Evolutionary conservation across 2,329 filamentous ascomycete genomes (phyloP).

Genomic region (Pestalotiopsis sp.): DNA sequence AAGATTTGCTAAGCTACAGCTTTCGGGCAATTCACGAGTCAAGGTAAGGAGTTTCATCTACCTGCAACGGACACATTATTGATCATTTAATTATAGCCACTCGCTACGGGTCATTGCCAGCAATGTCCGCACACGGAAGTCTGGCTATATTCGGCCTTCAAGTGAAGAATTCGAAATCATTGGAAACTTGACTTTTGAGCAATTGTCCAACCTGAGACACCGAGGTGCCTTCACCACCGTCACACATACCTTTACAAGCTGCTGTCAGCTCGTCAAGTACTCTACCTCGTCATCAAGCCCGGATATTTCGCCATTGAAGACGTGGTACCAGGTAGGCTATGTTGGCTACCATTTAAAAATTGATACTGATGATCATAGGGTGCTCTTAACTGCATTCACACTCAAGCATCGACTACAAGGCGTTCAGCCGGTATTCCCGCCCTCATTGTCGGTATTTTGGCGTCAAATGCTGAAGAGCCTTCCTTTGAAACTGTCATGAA

Average conservation of each 20-base stretch:
- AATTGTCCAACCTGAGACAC: conserved; percentile 83
- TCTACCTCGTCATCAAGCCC: conserved; percentile 33
- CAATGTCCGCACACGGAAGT: conserved; percentile 51
- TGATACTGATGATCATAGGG: conserved; percentile 44
- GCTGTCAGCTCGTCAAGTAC: conserved; percentile 69
- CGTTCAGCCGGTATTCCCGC: conserved; percentile 91
- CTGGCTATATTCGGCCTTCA: conserved; percentile 49
- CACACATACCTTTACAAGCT: conserved; percentile 81
- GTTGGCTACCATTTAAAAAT: not conserved
- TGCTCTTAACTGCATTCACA: conserved; percentile 70
- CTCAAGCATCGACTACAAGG: conserved; percentile 80
- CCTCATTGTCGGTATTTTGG: conserved; percentile 79
- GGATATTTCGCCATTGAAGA: conserved; percentile 53
- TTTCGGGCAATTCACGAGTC: conserved; percentile 96
- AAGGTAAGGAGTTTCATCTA: conserved; percentile 57
- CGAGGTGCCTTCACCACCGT: conserved; percentile 94
- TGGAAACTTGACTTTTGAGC: conserved; percentile 76
- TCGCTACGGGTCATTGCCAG: conserved; percentile 66
- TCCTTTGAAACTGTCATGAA: conserved; percentile 68
- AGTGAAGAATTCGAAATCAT: conserved; percentile 63
- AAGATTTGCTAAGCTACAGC: conserved; percentile 90
- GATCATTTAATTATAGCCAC: conserved; percentile 52
- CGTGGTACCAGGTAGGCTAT: conserved; percentile 70
- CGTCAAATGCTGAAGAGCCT: conserved; percentile 61
- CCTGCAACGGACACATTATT: not conserved